A percentile compares a stretch with the other conserved stretches of the same genome.
These are phyloP conservation scores for Metschnikowia similis DNA, from an alignment of 805 yeast genomes.

Conservation along the genomic window DNA sequence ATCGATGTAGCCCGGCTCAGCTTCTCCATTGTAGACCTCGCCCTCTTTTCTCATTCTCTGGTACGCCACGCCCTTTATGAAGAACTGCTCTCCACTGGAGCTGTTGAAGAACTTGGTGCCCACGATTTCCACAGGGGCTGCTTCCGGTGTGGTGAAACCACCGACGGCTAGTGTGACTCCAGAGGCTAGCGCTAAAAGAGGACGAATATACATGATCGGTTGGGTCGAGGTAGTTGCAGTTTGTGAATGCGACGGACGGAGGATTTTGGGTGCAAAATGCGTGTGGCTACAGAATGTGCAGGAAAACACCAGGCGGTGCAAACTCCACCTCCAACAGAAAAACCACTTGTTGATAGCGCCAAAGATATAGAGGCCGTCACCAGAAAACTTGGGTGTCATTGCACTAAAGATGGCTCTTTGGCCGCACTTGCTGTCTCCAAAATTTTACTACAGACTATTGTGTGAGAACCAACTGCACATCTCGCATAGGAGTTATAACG, in stretches of 20 bases:
- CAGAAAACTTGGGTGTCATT: too few species aligned
- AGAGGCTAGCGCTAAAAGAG: background rate
- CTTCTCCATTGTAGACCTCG: conserved; percentile 19
- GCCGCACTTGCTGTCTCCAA: too few species aligned
- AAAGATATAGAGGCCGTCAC: too few species aligned
- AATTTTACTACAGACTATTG: too few species aligned
- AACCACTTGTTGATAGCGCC: background rate
- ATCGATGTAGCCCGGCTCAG: conserved; percentile 48
- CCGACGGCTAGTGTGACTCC: background rate
- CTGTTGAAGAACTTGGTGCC: conserved; percentile 78
- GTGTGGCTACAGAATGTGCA: background rate
- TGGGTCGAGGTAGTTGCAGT: background rate
- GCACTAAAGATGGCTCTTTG: too few species aligned
- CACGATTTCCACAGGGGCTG: conserved; percentile 47
- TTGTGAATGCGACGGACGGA: background rate
- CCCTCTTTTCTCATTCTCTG: conserved; percentile 60
- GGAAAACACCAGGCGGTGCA: background rate
- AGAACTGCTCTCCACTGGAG: conserved; percentile 75
- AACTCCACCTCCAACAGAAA: background rate
- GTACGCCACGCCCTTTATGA: conserved; percentile 83
- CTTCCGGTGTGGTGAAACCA: conserved; percentile 10
- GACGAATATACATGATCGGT: background rate
- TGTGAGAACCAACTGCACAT: too few species aligned
- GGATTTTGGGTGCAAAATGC: conserved; percentile 9
- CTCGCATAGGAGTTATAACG: too few species aligned